Percentiles rank a stretch among this genome's conserved stretches.
Conservation (phyloP, 495 filamentous ascomycete species). For the Penicillium tannophilum region DNA sequence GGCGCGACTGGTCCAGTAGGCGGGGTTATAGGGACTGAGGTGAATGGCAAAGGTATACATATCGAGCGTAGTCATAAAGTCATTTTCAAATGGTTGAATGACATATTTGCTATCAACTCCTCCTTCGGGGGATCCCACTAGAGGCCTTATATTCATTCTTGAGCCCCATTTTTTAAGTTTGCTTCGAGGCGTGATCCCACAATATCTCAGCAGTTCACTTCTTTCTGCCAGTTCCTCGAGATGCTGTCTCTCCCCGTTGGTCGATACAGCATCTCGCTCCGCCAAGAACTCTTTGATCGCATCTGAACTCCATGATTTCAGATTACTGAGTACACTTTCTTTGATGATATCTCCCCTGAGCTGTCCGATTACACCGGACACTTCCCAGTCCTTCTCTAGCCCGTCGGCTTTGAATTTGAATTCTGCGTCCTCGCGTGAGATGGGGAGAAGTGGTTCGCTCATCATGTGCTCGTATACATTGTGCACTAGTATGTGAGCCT, state of each 20-base stretch:
- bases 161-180: constrained; percentile 30
- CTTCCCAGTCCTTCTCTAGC: constrained; percentile 1
- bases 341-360: constrained; percentile 1
- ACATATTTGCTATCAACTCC: constrained; percentile 3
- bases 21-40: constrained; percentile 66
- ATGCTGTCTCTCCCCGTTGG: background rate
- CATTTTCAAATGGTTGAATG: constrained; percentile 16
- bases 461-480: constrained; percentile 33
- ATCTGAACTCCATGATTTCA: constrained; percentile 4
- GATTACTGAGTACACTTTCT: background rate
- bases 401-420: constrained; percentile 3
- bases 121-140: too few relatives aligned
- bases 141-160: background rate
- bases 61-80: constrained; percentile 23
- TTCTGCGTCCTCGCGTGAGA: constrained; percentile 9
- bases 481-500: constrained; percentile 17
- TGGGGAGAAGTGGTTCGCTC: constrained; percentile 15
- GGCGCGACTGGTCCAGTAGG: constrained; percentile 70
- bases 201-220: constrained; percentile 11
- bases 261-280: background rate
- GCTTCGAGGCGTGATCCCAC: constrained; percentile 18
- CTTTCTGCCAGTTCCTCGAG: constrained; percentile 10
- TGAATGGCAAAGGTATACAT: constrained; percentile 41
- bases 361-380: background rate
- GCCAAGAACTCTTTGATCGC: constrained; percentile 7